A percentile compares a stretch with the other conserved stretches of the same genome.
phyloP scores from a whole-genome alignment of 139 green algal genomes.

The Raphidocelis subcapitata region DNA sequence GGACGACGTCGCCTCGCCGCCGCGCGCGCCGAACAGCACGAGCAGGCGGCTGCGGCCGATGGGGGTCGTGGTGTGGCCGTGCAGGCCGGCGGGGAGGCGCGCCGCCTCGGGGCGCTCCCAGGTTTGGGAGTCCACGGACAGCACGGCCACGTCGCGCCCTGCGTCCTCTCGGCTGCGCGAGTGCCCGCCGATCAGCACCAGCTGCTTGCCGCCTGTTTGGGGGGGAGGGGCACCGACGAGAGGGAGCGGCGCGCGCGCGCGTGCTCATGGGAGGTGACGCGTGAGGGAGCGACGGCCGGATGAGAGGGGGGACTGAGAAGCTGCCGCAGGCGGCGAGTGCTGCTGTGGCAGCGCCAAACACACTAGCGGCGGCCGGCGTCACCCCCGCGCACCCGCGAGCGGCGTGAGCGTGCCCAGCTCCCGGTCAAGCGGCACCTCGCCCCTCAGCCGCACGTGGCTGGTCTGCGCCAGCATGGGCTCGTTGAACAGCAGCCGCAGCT shows the following conservation, averaged over 20 bases:
- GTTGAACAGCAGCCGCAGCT: constrained; percentile 58
- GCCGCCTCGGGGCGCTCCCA: constrained; percentile 44
- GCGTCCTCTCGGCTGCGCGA: constrained; percentile 29
- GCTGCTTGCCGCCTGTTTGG: constrained; percentile 51
- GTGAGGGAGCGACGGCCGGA: background rate
- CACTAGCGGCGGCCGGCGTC: too few species aligned
- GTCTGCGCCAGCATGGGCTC: constrained; percentile 52
- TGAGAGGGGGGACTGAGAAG: too few species aligned
- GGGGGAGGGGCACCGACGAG: too few species aligned
- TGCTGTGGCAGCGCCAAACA: too few species aligned
- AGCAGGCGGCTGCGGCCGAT: constrained; percentile 53
- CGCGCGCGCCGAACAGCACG: constrained; percentile 46
- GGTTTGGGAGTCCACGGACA: constrained; percentile 45
- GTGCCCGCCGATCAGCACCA: constrained; percentile 50
- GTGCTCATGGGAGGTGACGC: background rate
- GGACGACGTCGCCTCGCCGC: constrained; percentile 19
- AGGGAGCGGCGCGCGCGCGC: background rate
- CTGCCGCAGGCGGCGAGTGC: too few species aligned
- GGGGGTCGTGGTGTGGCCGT: constrained; percentile 25
- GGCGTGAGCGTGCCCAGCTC: constrained; percentile 29
- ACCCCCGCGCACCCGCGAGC: too few species aligned
- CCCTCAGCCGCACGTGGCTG: constrained; percentile 16
- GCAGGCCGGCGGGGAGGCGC: constrained; percentile 5
- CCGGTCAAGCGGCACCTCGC: constrained; percentile 45
- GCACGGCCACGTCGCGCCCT: constrained; percentile 44